Evolutionary conservation across 179 eudicot species (phyloP).

Genomic region (Spinacia oleracea): DNA sequence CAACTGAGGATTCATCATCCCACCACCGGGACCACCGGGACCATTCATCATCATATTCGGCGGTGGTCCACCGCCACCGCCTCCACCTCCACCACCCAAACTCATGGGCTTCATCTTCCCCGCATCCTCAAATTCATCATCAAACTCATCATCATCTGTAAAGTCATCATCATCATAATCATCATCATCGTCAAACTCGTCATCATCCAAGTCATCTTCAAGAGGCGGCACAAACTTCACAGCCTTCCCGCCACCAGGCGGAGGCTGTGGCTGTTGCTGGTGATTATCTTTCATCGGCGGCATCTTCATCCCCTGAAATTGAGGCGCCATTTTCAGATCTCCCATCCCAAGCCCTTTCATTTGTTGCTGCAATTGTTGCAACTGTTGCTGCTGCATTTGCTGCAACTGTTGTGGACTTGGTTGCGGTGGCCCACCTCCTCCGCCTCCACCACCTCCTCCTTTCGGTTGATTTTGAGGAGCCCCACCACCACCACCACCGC

Average conservation of each 20-base stretch:
- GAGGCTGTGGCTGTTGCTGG: constrained; percentile 16
- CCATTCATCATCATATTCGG: constrained; percentile 31
- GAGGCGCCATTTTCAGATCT: constrained; percentile 34
- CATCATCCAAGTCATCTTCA: constrained; percentile 29
- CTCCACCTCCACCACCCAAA: constrained; percentile 36
- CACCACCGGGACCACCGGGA: constrained; percentile 16
- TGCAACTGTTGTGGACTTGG: constrained; percentile 29
- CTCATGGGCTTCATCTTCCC: constrained; percentile 31
- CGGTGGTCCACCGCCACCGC: constrained; percentile 24
- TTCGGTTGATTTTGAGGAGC: constrained; percentile 29
- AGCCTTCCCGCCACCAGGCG: constrained; percentile 22
- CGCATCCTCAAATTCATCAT: constrained; percentile 34
- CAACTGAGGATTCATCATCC: constrained; percentile 34
- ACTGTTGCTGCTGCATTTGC: constrained; percentile 32
- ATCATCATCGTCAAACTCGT: constrained; percentile 22
- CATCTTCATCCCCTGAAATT: constrained; percentile 37
- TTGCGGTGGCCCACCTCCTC: constrained; percentile 32
- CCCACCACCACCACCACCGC: constrained; percentile 33
- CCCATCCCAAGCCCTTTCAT: constrained; percentile 35
- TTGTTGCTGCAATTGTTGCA: constrained; percentile 36
- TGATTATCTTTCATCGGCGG: background rate
- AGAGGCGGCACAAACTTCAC: constrained; percentile 25
- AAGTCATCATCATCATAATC: constrained; percentile 28
- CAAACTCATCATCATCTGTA: constrained; percentile 34
- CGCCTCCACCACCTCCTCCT: constrained; percentile 36